These are phyloP conservation scores for Pichia sp. DNA, from an alignment of 1,139 yeast genomes.

Conservation along the genomic window DNA sequence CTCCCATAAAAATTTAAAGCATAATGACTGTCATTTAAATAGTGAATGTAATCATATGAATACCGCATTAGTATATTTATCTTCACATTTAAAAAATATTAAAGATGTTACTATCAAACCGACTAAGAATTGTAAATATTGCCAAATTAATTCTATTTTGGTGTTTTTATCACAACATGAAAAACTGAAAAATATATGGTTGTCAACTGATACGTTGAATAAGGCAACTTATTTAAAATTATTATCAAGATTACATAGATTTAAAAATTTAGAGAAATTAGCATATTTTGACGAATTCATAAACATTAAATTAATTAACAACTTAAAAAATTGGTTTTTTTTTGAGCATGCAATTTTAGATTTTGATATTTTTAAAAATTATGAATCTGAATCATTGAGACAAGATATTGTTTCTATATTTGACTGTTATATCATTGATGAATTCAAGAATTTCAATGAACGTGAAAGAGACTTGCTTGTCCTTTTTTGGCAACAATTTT, in stretches of 20 bases:
- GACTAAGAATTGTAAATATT: slow-evolving; percentile 23
- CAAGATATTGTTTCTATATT: slow-evolving; percentile 20
- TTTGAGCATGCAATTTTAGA: slow-evolving; percentile 19
- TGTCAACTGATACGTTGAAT: slow-evolving; percentile 20
- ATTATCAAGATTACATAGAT: slow-evolving; percentile 4
- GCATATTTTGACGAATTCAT: slow-evolving; percentile 24
- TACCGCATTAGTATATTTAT: slow-evolving; percentile 13
- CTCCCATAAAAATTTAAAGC: slow-evolving; percentile 22
- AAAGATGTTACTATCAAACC: slow-evolving; percentile 20
- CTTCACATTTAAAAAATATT: slow-evolving; percentile 18
- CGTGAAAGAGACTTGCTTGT: slow-evolving; percentile 18
- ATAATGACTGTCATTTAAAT: slow-evolving; percentile 6
- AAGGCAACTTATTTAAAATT: slow-evolving; percentile 12
- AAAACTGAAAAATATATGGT: slow-evolving; percentile 13
- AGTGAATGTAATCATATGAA: slow-evolving; percentile 2
- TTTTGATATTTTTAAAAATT: slow-evolving; percentile 20
- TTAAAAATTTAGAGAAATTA: slow-evolving; percentile 12
- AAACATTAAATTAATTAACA: slow-evolving; percentile 16
- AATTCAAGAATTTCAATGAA: slow-evolving; percentile 19
- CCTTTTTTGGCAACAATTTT: slow-evolving; percentile 22
- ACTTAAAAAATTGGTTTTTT: slow-evolving; percentile 24
- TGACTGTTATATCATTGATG: slow-evolving; percentile 15
- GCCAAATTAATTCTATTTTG: slow-evolving; percentile 22
- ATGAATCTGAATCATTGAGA: slow-evolving; percentile 18
- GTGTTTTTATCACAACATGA: slow-evolving; percentile 10